Evolutionary conservation across 805 yeast species (phyloP).

Genomic region (Yamadazyma paraphyllophila): DNA sequence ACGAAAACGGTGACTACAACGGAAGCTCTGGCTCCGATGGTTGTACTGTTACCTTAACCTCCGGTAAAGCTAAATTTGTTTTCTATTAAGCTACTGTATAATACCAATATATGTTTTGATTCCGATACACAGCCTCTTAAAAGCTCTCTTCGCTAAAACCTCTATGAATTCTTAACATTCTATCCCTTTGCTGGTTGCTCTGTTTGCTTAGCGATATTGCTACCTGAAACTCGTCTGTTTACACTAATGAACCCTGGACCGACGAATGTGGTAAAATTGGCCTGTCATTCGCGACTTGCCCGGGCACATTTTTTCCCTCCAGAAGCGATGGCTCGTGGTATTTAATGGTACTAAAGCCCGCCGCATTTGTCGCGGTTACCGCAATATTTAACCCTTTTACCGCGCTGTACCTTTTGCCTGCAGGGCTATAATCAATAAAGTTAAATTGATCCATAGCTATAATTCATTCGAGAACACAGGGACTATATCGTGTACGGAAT

Average conservation of each 20-base stretch:
- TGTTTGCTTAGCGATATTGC: background rate
- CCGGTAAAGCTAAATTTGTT: conserved; percentile 62
- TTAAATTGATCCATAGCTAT: too few species aligned
- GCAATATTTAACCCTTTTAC: too few species aligned
- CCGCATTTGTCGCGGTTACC: too few species aligned
- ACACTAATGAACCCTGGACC: background rate
- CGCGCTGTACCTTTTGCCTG: too few species aligned
- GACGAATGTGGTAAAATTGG: background rate
- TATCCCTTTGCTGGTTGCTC: background rate
- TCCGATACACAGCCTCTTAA: background rate
- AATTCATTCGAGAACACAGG: too few species aligned
- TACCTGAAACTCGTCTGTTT: background rate
- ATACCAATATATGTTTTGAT: conserved; percentile 11
- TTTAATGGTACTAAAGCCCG: too few species aligned
- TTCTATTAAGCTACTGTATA: conserved; percentile 19
- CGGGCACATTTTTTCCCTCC: too few species aligned
- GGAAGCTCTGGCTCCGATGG: conserved; percentile 64
- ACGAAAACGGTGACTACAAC: conserved; percentile 73
- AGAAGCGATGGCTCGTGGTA: background rate
- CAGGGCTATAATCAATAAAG: too few species aligned
- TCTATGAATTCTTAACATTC: too few species aligned
- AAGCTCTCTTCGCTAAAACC: too few species aligned
- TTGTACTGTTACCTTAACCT: conserved; percentile 69
- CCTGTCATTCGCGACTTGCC: background rate
- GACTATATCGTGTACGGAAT: too few species aligned